phyloP scores from a whole-genome alignment of 1,284 basidiomycete genomes.

The Apiotrichum siamense region DNA sequence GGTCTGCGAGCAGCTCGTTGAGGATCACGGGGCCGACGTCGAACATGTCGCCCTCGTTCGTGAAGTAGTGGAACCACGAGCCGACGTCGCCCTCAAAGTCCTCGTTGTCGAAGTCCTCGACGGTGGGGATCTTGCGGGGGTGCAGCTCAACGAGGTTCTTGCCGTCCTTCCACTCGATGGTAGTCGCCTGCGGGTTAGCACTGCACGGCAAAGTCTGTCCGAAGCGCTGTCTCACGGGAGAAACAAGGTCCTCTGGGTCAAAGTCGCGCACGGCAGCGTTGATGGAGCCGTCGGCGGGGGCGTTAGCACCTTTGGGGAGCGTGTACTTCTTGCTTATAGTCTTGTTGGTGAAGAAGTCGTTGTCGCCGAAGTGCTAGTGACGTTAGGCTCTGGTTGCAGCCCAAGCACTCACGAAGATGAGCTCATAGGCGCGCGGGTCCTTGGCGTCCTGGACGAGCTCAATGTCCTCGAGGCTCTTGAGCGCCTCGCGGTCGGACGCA shows the following conservation, averaged over 20 bases:
- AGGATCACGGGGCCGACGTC: conserved; percentile 19
- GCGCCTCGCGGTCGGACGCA: conserved; percentile 38
- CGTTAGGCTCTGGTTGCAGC: background rate
- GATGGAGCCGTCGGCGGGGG: conserved; percentile 32
- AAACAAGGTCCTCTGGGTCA: conserved; percentile 29
- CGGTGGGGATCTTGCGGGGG: conserved; percentile 37
- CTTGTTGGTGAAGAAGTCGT: conserved; percentile 46
- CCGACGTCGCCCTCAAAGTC: conserved; percentile 47
- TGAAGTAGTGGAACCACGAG: conserved; percentile 51
- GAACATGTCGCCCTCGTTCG: conserved; percentile 37
- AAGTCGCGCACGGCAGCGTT: conserved; percentile 33
- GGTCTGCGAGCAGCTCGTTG: conserved; percentile 35
- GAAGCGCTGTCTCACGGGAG: background rate
- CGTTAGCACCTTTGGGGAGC: conserved; percentile 23
- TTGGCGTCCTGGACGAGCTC: conserved; percentile 41
- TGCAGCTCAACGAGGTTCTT: conserved; percentile 47
- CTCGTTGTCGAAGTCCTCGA: conserved; percentile 21
- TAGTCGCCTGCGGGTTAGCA: conserved; percentile 20
- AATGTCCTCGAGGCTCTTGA: conserved; percentile 38
- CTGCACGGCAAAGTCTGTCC: too few species aligned
- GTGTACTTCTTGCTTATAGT: conserved; percentile 40
- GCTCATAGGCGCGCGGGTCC: conserved; percentile 43
- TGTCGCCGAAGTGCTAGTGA: conserved; percentile 42
- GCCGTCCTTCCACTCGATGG: conserved; percentile 51
- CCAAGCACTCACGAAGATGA: conserved; percentile 39